Conservation (phyloP, 2,329 filamentous ascomycete species). For the Cladosporium sp. region DNA sequence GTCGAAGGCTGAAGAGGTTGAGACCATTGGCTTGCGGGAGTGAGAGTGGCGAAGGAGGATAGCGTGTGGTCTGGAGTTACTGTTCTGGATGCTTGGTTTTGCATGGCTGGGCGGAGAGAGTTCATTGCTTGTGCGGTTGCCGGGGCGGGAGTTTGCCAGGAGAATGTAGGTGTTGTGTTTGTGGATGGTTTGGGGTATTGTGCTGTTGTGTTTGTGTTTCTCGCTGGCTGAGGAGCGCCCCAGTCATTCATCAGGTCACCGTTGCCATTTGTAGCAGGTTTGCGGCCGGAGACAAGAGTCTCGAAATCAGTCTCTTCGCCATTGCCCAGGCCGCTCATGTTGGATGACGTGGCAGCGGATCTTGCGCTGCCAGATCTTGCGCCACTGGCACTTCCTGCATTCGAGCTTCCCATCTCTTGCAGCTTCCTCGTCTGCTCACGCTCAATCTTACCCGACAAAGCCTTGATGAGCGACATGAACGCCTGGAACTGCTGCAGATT, state of each 20-base stretch:
- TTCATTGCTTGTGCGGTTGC: slow-evolving; percentile 17
- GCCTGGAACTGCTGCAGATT: slow-evolving; percentile 80
- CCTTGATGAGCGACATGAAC: slow-evolving; percentile 88
- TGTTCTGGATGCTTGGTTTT: slow-evolving; percentile 25
- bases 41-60: slow-evolving; percentile 36
- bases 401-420: slow-evolving; percentile 71
- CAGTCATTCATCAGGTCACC: slow-evolving; percentile 46
- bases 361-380: slow-evolving; percentile 55
- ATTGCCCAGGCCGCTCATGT: slow-evolving; percentile 51
- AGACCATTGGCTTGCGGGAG: slow-evolving; percentile 41
- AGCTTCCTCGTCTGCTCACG: slow-evolving; percentile 86
- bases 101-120: slow-evolving; percentile 3
- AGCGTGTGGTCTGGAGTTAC: slow-evolving; percentile 39
- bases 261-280: slow-evolving; percentile 38
- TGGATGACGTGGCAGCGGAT: slow-evolving; percentile 59
- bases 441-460: slow-evolving; percentile 76
- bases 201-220: slow-evolving; percentile 23
- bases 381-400: slow-evolving; percentile 26
- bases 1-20: slow-evolving; percentile 39
- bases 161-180: slow-evolving; percentile 43
- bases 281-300: slow-evolving; percentile 77
- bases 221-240: slow-evolving; percentile 38
- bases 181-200: slow-evolving; percentile 8
- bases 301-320: slow-evolving; percentile 78
- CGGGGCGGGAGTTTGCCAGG: slow-evolving; percentile 43